Evolutionary conservation across 2,329 filamentous ascomycete species (phyloP), one percentile per base, ranked within the genome.

Genomic region (Paecilomyces dactylethromorphus): DNA sequence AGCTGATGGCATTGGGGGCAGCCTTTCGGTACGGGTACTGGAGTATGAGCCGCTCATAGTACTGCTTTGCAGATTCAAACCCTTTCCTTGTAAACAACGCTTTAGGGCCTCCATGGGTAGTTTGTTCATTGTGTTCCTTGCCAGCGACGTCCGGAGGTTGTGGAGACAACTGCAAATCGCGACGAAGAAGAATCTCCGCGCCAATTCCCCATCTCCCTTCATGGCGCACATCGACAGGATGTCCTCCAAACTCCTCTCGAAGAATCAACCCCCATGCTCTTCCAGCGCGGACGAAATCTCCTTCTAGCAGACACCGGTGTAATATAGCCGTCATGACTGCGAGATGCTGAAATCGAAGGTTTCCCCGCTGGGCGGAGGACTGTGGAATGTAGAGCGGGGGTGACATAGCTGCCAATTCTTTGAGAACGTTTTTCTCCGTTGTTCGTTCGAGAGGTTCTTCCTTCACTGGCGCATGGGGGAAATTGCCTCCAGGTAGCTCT

Each of bases 201-300:
- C 91, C 92, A 52, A 96, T 82, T 13, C 87, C 87, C 93, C 92
- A 97, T 63, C 89, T 82, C 35, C 85, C 83, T 66, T 87, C 82
- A 21, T 79, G 79, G 45, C 91, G 84, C 54, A 93, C 72, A 69
- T 96, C 91, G 21, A 92, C 79, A 6, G 77, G 76, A 54, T 74
- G 72, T 2, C 85, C 85, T 59, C 75, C 69, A 24, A 87, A 77
- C 55, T 81, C 83, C 53, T 85, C 81, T 54, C 88, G 83, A 53
- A 92, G 71, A 32, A 96, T 80, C 63, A 96, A 76, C 1, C 85
- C 87, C 81, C 91, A 93, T 0, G 90, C 89, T 60, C 89, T 81
- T 55, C 84, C 84, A 0, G 92, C 92, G 49, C 89, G 86, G 1
- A 79, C 64, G 60, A 91, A 87, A 67, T 95, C 88, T 32, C 86